phyloP scores from a whole-genome alignment of 306 rosid species.

The Quercus bicolor region DNA sequence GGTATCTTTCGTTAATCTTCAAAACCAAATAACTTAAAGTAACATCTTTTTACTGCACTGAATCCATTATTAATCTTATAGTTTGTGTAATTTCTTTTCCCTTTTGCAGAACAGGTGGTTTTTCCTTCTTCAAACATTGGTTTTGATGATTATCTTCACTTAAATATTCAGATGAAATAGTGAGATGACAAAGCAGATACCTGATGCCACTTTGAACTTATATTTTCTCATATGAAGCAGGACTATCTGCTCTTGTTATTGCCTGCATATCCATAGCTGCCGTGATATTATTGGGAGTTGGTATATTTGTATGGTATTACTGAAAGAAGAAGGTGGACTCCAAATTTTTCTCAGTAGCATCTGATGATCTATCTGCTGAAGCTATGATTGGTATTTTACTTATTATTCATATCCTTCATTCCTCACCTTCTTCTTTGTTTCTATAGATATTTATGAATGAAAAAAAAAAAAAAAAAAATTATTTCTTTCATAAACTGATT shows the following conservation, averaged over 20 bases:
- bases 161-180: conserved; percentile 21
- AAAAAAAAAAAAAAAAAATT: neutral
- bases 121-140: conserved; percentile 36
- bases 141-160: conserved; percentile 17
- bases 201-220: conserved; percentile 26
- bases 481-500: neutral
- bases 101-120: conserved; percentile 72
- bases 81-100: conserved; percentile 3
- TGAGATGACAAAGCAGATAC: conserved; percentile 19
- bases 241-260: conserved; percentile 54
- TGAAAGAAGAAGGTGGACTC: conserved; percentile 41
- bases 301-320: conserved; percentile 42
- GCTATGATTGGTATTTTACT: conserved; percentile 37
- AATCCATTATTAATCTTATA: no score
- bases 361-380: conserved; percentile 47
- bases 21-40: neutral
- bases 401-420: conserved; percentile 1
- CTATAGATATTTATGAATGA: conserved; percentile 1
- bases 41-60: conserved; percentile 1
- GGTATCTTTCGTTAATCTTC: conserved; percentile 40
- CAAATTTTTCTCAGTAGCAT: conserved; percentile 24
- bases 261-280: conserved; percentile 64
- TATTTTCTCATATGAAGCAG: conserved; percentile 48
- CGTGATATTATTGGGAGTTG: conserved; percentile 51
- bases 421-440: neutral